Evolutionary conservation across 2,329 filamentous ascomycete genomes (phyloP).

Genomic region (Aspergillus aculeatus): DNA sequence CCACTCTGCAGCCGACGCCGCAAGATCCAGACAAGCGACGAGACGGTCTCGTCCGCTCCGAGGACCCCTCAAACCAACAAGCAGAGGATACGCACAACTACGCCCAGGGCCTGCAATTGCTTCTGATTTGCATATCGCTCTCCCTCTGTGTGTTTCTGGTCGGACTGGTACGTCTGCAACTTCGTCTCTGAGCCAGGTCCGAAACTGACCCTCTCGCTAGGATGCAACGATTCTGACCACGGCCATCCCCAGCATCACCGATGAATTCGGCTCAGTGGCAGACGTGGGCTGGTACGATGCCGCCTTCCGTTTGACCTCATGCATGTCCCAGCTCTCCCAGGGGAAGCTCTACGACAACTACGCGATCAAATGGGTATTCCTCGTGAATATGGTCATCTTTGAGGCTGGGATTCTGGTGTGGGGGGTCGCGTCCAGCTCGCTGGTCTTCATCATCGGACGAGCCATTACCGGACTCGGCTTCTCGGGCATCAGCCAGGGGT

Average conservation of each 20-base stretch:
- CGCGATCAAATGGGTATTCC: neutral
- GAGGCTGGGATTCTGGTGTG: neutral
- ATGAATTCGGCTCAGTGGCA: neutral
- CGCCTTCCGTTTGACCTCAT: neutral
- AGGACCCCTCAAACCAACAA: too few relatives aligned
- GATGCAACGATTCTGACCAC: conserved; percentile 2
- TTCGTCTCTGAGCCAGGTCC: too few relatives aligned
- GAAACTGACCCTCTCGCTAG: neutral
- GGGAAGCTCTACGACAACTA: conserved; percentile 1
- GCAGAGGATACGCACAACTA: neutral
- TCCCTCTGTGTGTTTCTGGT: conserved; percentile 6
- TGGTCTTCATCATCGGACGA: neutral
- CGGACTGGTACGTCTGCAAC: neutral
- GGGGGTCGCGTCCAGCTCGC: neutral
- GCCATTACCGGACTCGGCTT: neutral
- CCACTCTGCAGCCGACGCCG: too few relatives aligned
- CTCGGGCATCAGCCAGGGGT: neutral
- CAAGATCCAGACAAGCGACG: too few relatives aligned
- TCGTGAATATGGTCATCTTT: neutral
- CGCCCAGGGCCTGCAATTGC: neutral
- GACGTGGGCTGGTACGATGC: conserved; percentile 4
- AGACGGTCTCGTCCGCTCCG: too few relatives aligned
- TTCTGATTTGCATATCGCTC: conserved; percentile 2
- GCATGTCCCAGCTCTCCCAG: neutral
- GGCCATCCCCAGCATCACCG: neutral